phyloP scores from a whole-genome alignment of 1,284 basidiomycete species.

The Cutaneotrichosporon mucoides region DNA sequence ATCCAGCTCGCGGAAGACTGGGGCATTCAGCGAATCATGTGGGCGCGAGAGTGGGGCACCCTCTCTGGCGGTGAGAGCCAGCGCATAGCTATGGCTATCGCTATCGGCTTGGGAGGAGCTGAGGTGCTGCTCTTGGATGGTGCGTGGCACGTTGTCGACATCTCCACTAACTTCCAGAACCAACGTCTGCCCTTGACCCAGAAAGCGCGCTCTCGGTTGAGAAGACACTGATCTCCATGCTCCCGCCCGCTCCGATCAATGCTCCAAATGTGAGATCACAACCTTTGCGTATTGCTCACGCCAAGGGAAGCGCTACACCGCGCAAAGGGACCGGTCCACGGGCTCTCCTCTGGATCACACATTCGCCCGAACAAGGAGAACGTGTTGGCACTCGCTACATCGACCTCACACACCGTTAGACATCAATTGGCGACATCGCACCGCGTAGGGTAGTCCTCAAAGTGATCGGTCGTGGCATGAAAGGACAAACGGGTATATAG shows the following conservation, averaged over 20 bases:
- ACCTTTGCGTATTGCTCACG: neutral
- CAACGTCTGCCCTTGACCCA: slow-evolving; percentile 79
- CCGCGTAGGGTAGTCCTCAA: too few species aligned
- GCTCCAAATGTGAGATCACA: neutral
- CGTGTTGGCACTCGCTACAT: slow-evolving; percentile 62
- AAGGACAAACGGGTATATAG: neutral
- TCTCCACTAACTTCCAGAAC: slow-evolving; percentile 56
- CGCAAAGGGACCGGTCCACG: slow-evolving; percentile 51
- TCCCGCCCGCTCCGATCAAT: slow-evolving; percentile 38
- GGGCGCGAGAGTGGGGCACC: slow-evolving; percentile 71
- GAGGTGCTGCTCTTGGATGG: slow-evolving; percentile 80
- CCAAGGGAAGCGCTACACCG: neutral
- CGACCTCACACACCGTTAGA: slow-evolving; percentile 21
- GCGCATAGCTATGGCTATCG: slow-evolving; percentile 69
- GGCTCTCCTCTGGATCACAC: slow-evolving; percentile 79
- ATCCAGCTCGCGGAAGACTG: slow-evolving; percentile 61
- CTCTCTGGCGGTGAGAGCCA: slow-evolving; percentile 80
- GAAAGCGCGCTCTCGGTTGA: slow-evolving; percentile 64
- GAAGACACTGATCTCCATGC: slow-evolving; percentile 56
- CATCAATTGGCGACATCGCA: too few species aligned
- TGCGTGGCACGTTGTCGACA: slow-evolving; percentile 46
- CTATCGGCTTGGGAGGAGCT: slow-evolving; percentile 65
- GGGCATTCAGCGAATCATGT: slow-evolving; percentile 64
- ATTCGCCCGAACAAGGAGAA: slow-evolving; percentile 70
- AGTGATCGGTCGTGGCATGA: too few species aligned